phyloP scores from a whole-genome alignment of 2,329 filamentous ascomycete genomes.

The Teratosphaeria zuluensis region DNA sequence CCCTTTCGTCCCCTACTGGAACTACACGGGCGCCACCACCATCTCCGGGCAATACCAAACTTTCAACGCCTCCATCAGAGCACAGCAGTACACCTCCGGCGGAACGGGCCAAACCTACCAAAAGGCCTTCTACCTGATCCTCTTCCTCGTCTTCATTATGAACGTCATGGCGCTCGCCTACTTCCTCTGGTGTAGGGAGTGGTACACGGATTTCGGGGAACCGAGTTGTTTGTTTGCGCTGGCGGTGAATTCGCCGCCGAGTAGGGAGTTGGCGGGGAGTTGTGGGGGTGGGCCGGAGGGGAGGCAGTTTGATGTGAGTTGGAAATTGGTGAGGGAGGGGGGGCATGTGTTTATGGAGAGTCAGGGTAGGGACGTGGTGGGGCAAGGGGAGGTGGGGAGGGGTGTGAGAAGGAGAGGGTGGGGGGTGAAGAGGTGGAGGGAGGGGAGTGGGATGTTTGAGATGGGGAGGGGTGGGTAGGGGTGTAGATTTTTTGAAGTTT shows the following conservation, averaged over 20 bases:
- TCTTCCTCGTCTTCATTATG: constrained; percentile 55
- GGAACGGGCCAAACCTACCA: constrained; percentile 50
- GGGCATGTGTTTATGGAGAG: constrained; percentile 47
- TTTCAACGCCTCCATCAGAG: constrained; percentile 56
- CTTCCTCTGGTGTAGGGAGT: constrained; percentile 47
- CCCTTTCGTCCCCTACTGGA: constrained; percentile 48
- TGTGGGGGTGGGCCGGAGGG: constrained; percentile 48
- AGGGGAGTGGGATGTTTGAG: constrained; percentile 5
- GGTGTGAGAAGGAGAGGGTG: not conserved
- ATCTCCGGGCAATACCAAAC: constrained; percentile 39
- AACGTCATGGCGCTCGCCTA: constrained; percentile 59
- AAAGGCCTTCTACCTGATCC: constrained; percentile 55
- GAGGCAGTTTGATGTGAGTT: constrained; percentile 37
- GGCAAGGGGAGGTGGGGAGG: too few species aligned
- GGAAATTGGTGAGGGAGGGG: constrained; percentile 29
- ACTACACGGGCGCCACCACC: constrained; percentile 24
- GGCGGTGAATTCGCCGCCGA: constrained; percentile 50
- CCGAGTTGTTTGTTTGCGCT: constrained; percentile 52
- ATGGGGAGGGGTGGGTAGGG: constrained; percentile 9
- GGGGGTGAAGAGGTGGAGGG: not conserved
- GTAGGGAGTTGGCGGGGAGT: constrained; percentile 41
- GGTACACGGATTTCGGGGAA: constrained; percentile 71
- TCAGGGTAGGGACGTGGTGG: constrained; percentile 18
- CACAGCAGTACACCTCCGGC: constrained; percentile 62
- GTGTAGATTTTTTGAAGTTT: too few species aligned